Evolutionary conservation across 805 yeast species (phyloP), one percentile per base, ranked within the genome.

Genomic region (Priceomyces carsonii): DNA sequence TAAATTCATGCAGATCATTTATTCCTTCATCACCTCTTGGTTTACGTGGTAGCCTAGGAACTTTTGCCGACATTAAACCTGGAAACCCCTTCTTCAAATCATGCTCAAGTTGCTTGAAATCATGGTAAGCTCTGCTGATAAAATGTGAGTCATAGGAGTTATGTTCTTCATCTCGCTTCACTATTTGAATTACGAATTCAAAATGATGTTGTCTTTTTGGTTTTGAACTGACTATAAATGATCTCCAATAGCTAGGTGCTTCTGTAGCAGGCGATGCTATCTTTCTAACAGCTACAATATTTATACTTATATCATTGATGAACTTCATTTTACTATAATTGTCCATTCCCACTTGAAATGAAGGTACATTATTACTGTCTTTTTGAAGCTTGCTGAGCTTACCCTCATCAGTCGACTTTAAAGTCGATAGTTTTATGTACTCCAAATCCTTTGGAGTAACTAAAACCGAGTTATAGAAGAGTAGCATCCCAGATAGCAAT

Each of bases 381-480:
- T 39, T 36, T 15, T 34, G 40, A n/a, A 63, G 34, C 35, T 61
- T 64, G 32, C 65, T 68, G 12, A 66, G 39, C 30, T 61, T 61
- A 4, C 65, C 68, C 8, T 59, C 53, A 40, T 62, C 71, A 8
- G 67, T 51, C 3, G 66, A 57, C 31, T 61, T 62, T 21, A 60
- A 44, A 37, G 66, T 71, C 21, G 51, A 58, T 9, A 44, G 43
- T 8, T 43, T 36, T 32, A 63, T 68, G 44, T 83, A 84, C 8
- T 51, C 59, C 10, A 69, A 49, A 46, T 85, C 91, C 36, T 77
- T 68, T 1, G 62, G 55, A 2, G 90, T 77, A 4, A 80, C 78
- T 10, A 90, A 53, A 22, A 89, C 84, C 0, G 95, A 82, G 47
- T 85, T 86, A 61, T 79, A 85, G 43, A 87, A 68, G 51, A 88